Percentiles rank a stretch among this genome's conserved stretches.
phyloP scores from a whole-genome alignment of 2,329 filamentous ascomycete species.

The Fusarium chuoi region DNA sequence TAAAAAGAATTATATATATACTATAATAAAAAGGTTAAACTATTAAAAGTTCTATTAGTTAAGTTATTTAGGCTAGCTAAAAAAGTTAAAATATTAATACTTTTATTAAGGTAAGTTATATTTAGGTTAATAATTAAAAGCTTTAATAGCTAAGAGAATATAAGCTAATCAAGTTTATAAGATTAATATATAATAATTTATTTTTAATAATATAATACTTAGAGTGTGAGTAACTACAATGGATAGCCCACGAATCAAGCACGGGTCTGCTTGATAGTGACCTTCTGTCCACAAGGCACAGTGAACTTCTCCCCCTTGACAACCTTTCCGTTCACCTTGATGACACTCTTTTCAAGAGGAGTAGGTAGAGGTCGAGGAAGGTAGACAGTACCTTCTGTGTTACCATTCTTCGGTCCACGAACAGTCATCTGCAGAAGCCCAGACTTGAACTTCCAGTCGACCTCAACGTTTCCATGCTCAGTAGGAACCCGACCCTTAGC shows the following conservation, averaged over 20 bases:
- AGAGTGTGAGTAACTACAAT: no score
- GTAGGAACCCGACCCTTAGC: neutral
- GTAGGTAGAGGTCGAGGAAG: neutral
- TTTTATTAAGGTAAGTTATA: no score
- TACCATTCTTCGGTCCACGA: neutral
- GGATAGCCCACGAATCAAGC: accelerated
- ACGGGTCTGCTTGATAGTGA: accelerated
- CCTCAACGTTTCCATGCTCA: neutral
- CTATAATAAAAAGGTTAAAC: no score
- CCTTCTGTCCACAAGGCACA: accelerated
- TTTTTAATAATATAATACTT: neutral
- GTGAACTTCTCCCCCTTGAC: neutral
- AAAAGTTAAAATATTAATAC: no score
- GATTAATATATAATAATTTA: no score
- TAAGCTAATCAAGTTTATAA: no score
- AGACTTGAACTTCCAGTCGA: neutral
- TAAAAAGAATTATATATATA: no score
- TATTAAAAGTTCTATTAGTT: no score
- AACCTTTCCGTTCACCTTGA: neutral
- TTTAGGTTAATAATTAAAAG: no score
- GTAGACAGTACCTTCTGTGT: accelerated
- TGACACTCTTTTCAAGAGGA: neutral
- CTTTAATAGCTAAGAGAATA: no score
- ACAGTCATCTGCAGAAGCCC: neutral
- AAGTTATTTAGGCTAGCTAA: no score